phyloP scores from a whole-genome alignment of 1,139 yeast species.

The Taphrina wiesneri region DNA sequence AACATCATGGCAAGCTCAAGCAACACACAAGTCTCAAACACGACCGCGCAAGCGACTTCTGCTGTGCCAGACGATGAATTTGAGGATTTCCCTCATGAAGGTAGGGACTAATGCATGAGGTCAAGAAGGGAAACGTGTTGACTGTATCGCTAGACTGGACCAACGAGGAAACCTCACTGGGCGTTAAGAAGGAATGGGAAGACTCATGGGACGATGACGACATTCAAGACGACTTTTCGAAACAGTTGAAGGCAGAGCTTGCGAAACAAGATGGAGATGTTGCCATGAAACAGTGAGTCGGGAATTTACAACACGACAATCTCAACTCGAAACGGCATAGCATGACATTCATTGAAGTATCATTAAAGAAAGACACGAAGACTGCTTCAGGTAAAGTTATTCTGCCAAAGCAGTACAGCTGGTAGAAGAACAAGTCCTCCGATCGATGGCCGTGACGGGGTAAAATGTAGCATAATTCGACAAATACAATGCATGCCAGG shows the following conservation, averaged over 20 bases:
- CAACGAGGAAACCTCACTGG: slow-evolving; percentile 52
- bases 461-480: too few relatives aligned
- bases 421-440: too few relatives aligned
- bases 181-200: slow-evolving; percentile 67
- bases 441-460: too few relatives aligned
- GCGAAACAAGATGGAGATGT: slow-evolving; percentile 25
- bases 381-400: too few relatives aligned
- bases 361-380: too few relatives aligned
- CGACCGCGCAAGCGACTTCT: slow-evolving; percentile 42
- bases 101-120: slow-evolving; percentile 48
- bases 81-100: slow-evolving; percentile 90
- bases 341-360: not conserved
- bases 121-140: not conserved
- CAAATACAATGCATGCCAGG: too few relatives aligned
- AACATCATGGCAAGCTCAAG: not conserved
- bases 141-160: slow-evolving; percentile 52
- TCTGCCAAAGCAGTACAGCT: too few relatives aligned
- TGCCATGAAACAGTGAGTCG: slow-evolving; percentile 28
- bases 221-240: slow-evolving; percentile 79
- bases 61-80: slow-evolving; percentile 71
- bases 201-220: slow-evolving; percentile 92
- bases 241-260: slow-evolving; percentile 57
- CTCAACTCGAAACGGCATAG: not conserved
- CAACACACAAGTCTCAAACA: not conserved
- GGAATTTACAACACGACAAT: too few relatives aligned